Evolutionary conservation across 306 rosid species (phyloP).

Genomic region (Sesbania bispinosa): DNA sequence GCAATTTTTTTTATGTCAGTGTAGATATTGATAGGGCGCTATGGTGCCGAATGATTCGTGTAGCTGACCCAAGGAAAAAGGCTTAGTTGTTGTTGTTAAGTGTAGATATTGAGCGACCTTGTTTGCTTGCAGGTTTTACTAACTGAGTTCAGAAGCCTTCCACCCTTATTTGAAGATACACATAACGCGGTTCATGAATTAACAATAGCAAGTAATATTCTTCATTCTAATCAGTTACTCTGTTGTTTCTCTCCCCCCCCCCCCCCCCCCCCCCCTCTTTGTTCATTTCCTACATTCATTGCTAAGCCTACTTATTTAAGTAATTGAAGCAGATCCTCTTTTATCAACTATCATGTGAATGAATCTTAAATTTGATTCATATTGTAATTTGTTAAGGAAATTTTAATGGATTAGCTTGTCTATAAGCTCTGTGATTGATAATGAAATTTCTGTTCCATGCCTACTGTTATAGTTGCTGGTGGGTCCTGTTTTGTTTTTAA

Average conservation of each 20-base stretch:
- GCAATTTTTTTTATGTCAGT: background rate
- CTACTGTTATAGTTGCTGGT: background rate
- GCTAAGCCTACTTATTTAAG: background rate
- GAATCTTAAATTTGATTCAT: conserved; percentile 13
- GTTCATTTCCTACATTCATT: background rate
- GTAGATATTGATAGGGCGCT: too few species aligned
- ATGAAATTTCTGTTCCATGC: background rate
- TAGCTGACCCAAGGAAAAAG: too few species aligned
- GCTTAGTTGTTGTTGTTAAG: too few species aligned
- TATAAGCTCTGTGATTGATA: background rate
- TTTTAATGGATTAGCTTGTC: background rate
- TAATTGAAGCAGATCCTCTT: background rate
- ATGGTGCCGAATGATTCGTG: too few species aligned
- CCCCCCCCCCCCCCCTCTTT: background rate
- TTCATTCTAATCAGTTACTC: conserved; percentile 4
- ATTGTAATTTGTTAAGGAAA: background rate
- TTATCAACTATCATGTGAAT: background rate
- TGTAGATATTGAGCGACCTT: background rate
- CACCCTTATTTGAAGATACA: conserved; percentile 81
- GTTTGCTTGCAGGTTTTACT: conserved; percentile 55
- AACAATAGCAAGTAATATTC: conserved; percentile 75
- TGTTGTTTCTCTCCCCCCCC: too few species aligned
- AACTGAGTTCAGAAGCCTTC: conserved; percentile 85
- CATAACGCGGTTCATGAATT: conserved; percentile 70
- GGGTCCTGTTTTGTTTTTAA: background rate